Base-by-base conservation (phyloP, 2,329 filamentous ascomycete species). In the Apiospora saccharicola region DNA sequence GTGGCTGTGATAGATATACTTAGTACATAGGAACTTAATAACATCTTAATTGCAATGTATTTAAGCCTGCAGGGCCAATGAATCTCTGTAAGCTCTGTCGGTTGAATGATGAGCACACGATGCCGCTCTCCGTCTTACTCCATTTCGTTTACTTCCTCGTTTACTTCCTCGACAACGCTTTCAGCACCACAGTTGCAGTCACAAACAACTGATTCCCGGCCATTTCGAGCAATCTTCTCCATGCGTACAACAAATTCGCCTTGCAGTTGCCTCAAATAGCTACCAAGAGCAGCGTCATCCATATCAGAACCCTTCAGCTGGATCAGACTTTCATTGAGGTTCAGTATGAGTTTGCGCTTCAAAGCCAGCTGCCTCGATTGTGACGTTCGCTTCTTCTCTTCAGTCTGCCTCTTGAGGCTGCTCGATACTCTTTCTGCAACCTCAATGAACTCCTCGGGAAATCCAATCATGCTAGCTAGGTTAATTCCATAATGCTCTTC, bases 401-500 rank as follows among this genome's bases (percentile, higher is more conserved):
- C 87, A 26, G 87, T 85, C 30, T 88, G 87, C 13, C 84, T 82
- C 53, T 90, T 86, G 8, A 98, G 83, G 30, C 87, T 87, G 3
- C 86, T 84, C 0, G 93, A 90, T 5, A 96, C 90, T 0, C 83
- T 78, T 73, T 92, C 90, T 0, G 95, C 96, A 44, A 88, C 86
- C 8, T 91, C 83, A 2, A 97, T 84, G 3, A 98, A 89, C 0
- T 83, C 82, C 0, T 86, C 80, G 0, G 96, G 94, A 8, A 98
- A 87, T 0, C 93, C 91, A 34, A 96, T 86, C 0, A 94, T 88
- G 44, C 90, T 90, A 0, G 96, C 95, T 4, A 98, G 87, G 0
- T 91, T 87, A n/a, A 98, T 88, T 0, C 96, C 96, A 77, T 99
- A 99, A 76, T 94, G 91, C 67, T 90, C 85, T 71, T 94, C 90